A percentile compares a stretch with the other conserved stretches of the same genome.
phyloP scores from a whole-genome alignment of 1,284 basidiomycete genomes.

The Ganoderma meredithae region DNA sequence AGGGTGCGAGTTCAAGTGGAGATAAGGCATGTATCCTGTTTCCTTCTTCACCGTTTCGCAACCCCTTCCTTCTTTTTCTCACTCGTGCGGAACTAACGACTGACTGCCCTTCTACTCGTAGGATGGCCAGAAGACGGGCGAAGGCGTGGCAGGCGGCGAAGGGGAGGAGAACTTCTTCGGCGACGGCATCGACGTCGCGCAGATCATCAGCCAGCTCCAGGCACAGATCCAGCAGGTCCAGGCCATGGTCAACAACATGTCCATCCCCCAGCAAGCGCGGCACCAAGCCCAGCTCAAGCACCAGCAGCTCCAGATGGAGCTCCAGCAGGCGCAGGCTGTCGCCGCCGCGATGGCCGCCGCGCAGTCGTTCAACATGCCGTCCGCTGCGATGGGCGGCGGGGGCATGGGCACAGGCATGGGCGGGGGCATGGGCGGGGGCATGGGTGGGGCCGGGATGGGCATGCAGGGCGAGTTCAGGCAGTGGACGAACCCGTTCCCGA shows the following conservation, averaged over 20 bases:
- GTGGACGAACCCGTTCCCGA: constrained; percentile 62
- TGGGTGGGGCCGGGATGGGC: constrained; percentile 12
- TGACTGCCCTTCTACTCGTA: background rate
- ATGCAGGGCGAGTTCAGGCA: constrained; percentile 50
- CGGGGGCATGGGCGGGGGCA: constrained; percentile 15
- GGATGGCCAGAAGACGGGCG: constrained; percentile 12
- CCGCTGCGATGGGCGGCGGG: constrained; percentile 37
- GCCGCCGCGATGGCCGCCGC: constrained; percentile 59
- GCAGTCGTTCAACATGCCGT: constrained; percentile 46
- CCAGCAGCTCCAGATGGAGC: constrained; percentile 78
- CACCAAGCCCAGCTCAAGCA: constrained; percentile 81
- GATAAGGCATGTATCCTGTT: constrained; percentile 25
- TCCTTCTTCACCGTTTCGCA: background rate
- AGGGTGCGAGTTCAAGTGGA: constrained; percentile 19
- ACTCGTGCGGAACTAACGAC: background rate
- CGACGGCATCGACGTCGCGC: constrained; percentile 70
- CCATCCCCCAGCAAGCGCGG: constrained; percentile 72
- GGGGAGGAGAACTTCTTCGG: constrained; percentile 62
- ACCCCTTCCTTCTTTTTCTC: background rate
- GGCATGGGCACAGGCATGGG: constrained; percentile 20
- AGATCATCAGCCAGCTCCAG: constrained; percentile 79
- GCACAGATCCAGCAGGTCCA: constrained; percentile 80
- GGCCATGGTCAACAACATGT: constrained; percentile 77
- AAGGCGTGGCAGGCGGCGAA: constrained; percentile 25
- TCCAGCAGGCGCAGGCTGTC: constrained; percentile 77